Percentiles rank a stretch among this genome's conserved stretches.
phyloP scores from a whole-genome alignment of 176 grass and related monocot genomes.

The Rhynchospora tenuis region DNA sequence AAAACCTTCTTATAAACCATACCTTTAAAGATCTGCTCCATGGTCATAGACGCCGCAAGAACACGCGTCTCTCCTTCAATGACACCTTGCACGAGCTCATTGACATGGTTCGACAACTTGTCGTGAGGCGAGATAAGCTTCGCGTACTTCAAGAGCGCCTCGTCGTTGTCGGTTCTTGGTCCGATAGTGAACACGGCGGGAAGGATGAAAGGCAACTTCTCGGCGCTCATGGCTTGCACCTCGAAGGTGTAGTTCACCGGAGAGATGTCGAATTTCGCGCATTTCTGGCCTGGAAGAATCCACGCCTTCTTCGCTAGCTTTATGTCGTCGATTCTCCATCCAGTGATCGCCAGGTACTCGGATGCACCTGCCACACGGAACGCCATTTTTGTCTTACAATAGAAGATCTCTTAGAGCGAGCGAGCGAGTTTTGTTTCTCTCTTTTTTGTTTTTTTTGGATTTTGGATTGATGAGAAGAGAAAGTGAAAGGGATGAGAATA shows the following conservation, averaged over 20 bases:
- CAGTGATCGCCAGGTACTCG: conserved; percentile 72
- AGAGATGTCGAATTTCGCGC: conserved; percentile 48
- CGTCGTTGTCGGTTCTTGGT: conserved; percentile 37
- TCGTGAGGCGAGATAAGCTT: conserved; percentile 57
- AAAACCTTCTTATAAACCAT: neutral
- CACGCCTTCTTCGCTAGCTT: conserved; percentile 72
- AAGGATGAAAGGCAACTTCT: conserved; percentile 87
- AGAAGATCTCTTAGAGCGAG: neutral
- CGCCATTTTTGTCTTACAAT: conserved; percentile 1
- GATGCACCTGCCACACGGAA: conserved; percentile 25
- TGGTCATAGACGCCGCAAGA: conserved; percentile 50
- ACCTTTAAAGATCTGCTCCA: conserved; percentile 53
- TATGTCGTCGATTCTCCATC: conserved; percentile 44
- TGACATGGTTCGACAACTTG: conserved; percentile 43
- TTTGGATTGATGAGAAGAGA: neutral
- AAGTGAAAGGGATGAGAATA: neutral
- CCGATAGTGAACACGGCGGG: conserved; percentile 93
- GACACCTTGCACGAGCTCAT: conserved; percentile 42
- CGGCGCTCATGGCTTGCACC: conserved; percentile 89
- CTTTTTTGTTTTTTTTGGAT: neutral
- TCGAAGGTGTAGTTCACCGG: conserved; percentile 80
- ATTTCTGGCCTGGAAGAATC: conserved; percentile 41
- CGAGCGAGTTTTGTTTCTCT: neutral
- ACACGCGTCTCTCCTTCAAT: conserved; percentile 43
- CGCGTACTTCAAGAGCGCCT: conserved; percentile 62